phyloP scores from a whole-genome alignment of 768 basidiomycete species.

The Agaricus sinodeliciosus region DNA sequence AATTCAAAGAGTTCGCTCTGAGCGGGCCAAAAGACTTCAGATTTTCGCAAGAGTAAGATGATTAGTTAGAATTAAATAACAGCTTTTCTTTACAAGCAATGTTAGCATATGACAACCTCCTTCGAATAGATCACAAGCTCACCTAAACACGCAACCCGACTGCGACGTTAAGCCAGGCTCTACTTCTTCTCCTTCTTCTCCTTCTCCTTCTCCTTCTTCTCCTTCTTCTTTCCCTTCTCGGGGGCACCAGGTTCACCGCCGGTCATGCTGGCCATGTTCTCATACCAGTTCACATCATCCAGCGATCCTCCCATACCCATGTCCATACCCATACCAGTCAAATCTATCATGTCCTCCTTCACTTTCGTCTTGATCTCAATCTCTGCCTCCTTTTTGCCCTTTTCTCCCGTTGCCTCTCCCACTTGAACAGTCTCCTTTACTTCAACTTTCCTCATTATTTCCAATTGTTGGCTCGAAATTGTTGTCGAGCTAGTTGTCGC shows the following conservation, averaged over 20 bases:
- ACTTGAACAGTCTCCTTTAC: background rate
- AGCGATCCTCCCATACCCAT: conserved; percentile 14
- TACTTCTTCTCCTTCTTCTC: conserved; percentile 7
- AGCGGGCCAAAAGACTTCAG: background rate
- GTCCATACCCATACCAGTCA: conserved; percentile 25
- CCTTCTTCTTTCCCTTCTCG: conserved; percentile 3
- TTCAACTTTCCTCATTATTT: background rate
- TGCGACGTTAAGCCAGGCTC: background rate
- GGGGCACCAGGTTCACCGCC: background rate
- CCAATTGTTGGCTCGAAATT: background rate
- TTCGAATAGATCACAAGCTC: background rate
- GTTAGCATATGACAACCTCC: background rate
- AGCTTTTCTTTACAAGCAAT: too few species aligned
- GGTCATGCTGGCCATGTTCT: conserved; percentile 7
- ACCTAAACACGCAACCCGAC: background rate
- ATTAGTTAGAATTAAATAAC: background rate
- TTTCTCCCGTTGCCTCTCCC: background rate
- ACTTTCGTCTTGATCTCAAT: background rate
- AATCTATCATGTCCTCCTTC: conserved; percentile 5
- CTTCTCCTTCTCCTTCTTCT: conserved; percentile 2
- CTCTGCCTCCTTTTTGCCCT: background rate
- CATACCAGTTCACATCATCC: conserved; percentile 10
- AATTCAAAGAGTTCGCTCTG: too few species aligned
- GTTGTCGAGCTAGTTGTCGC: background rate
- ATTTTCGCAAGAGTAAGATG: background rate